Percentiles rank a stretch among this genome's conserved stretches.
Evolutionary conservation across 2,329 filamentous ascomycete genomes (phyloP).

Genomic region (Mycosphaerella arachidis): DNA sequence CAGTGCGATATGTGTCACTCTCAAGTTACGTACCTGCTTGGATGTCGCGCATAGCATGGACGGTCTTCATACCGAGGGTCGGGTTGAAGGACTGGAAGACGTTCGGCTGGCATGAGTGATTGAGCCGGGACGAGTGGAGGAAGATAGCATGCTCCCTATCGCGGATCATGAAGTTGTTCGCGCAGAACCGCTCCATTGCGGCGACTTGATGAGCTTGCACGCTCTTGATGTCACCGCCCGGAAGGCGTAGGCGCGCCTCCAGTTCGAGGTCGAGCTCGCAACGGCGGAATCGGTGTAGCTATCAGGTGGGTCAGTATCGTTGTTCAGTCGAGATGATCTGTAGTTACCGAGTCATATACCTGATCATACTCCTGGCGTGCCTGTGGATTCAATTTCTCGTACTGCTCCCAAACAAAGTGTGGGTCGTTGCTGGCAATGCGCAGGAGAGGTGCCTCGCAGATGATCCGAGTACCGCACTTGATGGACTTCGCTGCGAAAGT

Average conservation of each 20-base stretch:
- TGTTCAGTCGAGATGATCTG: not conserved
- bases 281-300: conserved; percentile 16
- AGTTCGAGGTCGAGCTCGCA: conserved; percentile 19
- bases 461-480: conserved; percentile 23
- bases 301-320: not conserved
- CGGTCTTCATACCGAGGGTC: conserved; percentile 13
- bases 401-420: conserved; percentile 16
- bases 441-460: conserved; percentile 24
- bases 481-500: conserved; percentile 24
- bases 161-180: conserved; percentile 22
- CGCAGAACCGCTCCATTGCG: conserved; percentile 26
- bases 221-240: not conserved
- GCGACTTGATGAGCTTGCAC: conserved; percentile 16
- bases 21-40: conserved; percentile 4
- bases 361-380: conserved; percentile 19
- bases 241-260: conserved; percentile 11
- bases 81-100: conserved; percentile 21
- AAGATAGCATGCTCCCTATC: conserved; percentile 16
- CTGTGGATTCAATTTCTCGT: conserved; percentile 16
- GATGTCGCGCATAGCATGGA: conserved; percentile 30
- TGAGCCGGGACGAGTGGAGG: conserved; percentile 12
- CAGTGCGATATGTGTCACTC: no score
- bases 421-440: conserved; percentile 13
- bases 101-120: conserved; percentile 29
- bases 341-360: not conserved